phyloP scores from a whole-genome alignment of 1,139 yeast species.

The Geotrichum restrictum region DNA sequence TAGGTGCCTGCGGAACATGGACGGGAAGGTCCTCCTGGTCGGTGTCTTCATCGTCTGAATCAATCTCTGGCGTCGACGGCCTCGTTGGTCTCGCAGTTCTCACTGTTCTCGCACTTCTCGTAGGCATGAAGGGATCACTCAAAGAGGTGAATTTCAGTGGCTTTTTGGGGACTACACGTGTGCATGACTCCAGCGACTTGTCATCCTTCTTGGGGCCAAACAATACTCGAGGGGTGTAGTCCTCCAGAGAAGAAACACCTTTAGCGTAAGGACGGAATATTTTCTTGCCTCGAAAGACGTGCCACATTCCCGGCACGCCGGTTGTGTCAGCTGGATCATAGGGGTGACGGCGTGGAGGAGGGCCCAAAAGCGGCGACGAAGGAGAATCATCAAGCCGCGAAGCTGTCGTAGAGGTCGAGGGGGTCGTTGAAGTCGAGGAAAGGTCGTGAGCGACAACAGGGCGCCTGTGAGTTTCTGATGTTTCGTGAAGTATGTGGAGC shows the following conservation, averaged over 20 bases:
- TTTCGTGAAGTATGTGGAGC: not conserved
- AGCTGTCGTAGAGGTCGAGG: too few relatives aligned
- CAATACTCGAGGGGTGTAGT: conserved; percentile 13
- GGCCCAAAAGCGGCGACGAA: not conserved
- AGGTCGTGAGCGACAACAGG: too few relatives aligned
- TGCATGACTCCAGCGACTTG: conserved; percentile 13
- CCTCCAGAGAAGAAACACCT: conserved; percentile 22
- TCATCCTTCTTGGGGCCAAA: conserved; percentile 24
- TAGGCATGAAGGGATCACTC: not conserved
- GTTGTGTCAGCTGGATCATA: conserved; percentile 1
- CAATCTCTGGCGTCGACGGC: conserved; percentile 15
- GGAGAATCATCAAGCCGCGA: not conserved
- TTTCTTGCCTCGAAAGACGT: conserved; percentile 41
- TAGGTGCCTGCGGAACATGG: not conserved
- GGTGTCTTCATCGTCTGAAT: conserved; percentile 10
- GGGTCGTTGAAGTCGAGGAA: too few relatives aligned
- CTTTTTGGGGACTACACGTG: conserved; percentile 7
- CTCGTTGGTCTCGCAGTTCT: not conserved
- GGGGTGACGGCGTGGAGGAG: not conserved
- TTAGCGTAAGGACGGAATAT: conserved; percentile 38
- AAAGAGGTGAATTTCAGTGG: not conserved
- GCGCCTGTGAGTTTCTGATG: too few relatives aligned
- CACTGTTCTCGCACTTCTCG: not conserved
- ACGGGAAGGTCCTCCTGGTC: conserved; percentile 10
- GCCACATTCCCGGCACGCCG: conserved; percentile 38